phyloP scores from a whole-genome alignment of 2,329 filamentous ascomycete genomes.

The Fusarium multiceps region DNA sequence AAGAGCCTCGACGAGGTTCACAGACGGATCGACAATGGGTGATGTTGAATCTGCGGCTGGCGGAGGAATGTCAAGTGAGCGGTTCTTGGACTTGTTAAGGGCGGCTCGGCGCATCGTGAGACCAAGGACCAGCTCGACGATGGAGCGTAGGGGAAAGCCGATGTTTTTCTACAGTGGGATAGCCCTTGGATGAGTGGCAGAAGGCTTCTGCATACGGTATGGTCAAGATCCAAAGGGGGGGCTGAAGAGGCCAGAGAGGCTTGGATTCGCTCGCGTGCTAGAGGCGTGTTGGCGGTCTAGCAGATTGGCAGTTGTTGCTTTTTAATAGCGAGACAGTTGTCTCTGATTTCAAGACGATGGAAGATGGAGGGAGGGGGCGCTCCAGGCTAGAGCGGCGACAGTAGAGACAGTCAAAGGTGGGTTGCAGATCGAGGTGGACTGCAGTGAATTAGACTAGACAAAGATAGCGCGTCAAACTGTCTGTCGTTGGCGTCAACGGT shows the following conservation, averaged over 20 bases:
- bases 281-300: conserved; percentile 33
- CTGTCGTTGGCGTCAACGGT: conserved; percentile 20
- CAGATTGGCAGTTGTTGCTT: conserved; percentile 35
- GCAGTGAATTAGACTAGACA: conserved; percentile 1
- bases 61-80: conserved; percentile 30
- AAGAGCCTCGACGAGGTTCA: conserved; percentile 22
- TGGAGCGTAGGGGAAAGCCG: conserved; percentile 14
- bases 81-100: conserved; percentile 28
- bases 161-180: conserved; percentile 35
- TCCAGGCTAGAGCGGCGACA: conserved; percentile 13
- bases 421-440: conserved; percentile 25
- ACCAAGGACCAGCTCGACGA: conserved; percentile 12
- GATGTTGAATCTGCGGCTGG: conserved; percentile 1
- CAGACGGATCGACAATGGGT: conserved; percentile 15
- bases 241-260: conserved; percentile 16
- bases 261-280: conserved; percentile 34
- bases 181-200: conserved; percentile 8
- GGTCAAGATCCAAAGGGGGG: conserved; percentile 31
- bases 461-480: conserved; percentile 11
- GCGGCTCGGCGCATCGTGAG: conserved; percentile 44
- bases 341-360: conserved; percentile 32
- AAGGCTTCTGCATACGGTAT: conserved; percentile 41
- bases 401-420: conserved; percentile 22
- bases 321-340: conserved; percentile 43
- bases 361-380: conserved; percentile 12